Evolutionary conservation across 805 yeast species (phyloP).

Genomic region (Yamadazyma nakazawae): DNA sequence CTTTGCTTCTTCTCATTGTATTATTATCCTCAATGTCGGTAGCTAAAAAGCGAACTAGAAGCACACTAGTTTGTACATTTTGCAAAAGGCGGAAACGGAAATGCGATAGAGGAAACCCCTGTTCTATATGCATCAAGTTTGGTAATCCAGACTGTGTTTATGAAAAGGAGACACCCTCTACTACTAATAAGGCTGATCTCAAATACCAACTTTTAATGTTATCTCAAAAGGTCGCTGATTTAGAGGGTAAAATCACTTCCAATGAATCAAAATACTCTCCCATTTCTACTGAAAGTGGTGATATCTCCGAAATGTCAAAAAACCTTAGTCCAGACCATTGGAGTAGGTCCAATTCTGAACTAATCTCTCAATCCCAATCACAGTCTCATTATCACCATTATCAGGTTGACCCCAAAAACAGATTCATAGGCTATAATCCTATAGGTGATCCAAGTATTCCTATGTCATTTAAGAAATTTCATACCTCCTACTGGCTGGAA

Average conservation of each 20-base stretch:
- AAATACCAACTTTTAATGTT: background rate
- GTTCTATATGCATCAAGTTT: slow-evolving; percentile 26
- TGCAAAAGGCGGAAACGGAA: slow-evolving; percentile 32
- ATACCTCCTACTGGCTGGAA: background rate
- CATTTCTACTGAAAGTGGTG: background rate
- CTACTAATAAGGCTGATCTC: background rate
- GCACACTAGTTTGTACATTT: slow-evolving; percentile 27
- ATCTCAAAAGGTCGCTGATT: background rate
- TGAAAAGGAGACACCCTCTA: background rate
- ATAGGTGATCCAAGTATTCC: background rate
- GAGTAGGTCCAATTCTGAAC: background rate
- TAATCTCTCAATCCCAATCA: background rate
- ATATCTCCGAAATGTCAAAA: background rate
- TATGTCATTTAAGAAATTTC: background rate
- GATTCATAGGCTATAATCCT: background rate
- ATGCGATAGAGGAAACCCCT: slow-evolving; percentile 31
- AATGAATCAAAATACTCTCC: background rate
- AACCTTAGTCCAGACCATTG: background rate
- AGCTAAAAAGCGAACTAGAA: slow-evolving; percentile 21
- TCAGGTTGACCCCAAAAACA: background rate
- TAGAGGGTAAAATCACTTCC: background rate
- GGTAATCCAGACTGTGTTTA: slow-evolving; percentile 23
- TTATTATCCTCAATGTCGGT: background rate
- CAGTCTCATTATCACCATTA: background rate
- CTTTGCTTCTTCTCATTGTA: background rate